Evolutionary conservation across 2,329 filamentous ascomycete genomes (phyloP).

Genomic region (Domatiomyces catenatus): DNA sequence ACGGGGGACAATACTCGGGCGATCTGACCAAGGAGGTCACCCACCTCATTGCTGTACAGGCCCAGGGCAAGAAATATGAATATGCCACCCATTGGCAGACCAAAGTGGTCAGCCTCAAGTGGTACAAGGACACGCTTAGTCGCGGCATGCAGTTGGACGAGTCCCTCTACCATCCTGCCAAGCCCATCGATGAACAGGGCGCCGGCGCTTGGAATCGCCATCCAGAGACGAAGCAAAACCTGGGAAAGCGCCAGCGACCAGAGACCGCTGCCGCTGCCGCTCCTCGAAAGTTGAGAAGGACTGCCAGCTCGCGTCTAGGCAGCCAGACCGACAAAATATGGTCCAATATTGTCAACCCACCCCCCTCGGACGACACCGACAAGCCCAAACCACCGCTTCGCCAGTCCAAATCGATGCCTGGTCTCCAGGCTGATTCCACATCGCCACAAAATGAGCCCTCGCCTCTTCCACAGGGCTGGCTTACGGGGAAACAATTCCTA

Average conservation of each 20-base stretch:
- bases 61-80: constrained; percentile 77
- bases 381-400: constrained; percentile 6
- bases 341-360: constrained; percentile 61
- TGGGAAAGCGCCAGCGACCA: constrained; percentile 44
- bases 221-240: constrained; percentile 30
- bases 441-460: neutral
- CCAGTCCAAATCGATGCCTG: constrained; percentile 2
- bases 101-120: constrained; percentile 63
- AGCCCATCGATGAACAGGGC: constrained; percentile 58
- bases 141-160: constrained; percentile 88
- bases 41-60: constrained; percentile 65
- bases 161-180: constrained; percentile 59
- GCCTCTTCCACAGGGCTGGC: neutral
- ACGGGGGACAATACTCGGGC: constrained; percentile 73
- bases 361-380: constrained; percentile 1
- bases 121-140: constrained; percentile 68
- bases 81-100: constrained; percentile 75
- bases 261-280: constrained; percentile 31
- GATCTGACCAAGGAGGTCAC: constrained; percentile 77
- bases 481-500: constrained; percentile 1
- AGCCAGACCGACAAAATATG: constrained; percentile 74
- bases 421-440: constrained; percentile 1
- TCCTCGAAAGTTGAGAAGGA: constrained; percentile 69
- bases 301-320: constrained; percentile 67
- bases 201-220: constrained; percentile 56